Conservation (phyloP, 352 stramenopile species). For the Pythium aquatile region DNA sequence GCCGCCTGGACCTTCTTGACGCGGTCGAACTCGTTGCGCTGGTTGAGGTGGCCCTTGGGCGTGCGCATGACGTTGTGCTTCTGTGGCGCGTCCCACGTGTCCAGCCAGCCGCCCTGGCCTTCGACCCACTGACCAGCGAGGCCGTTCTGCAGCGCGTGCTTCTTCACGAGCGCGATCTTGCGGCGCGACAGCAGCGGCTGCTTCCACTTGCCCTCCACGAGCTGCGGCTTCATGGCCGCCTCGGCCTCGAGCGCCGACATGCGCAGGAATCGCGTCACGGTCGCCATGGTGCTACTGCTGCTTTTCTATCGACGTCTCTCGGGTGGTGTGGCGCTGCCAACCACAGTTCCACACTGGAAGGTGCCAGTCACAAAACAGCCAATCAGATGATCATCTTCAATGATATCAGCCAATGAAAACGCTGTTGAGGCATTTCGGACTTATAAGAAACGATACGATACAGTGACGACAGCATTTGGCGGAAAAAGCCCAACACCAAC, state of each 20-base stretch:
- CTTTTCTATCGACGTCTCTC: slow-evolving; percentile 5
- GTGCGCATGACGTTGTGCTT: slow-evolving; percentile 87
- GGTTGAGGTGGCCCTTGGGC: slow-evolving; percentile 75
- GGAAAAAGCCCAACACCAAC: background rate
- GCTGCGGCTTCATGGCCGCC: slow-evolving; percentile 72
- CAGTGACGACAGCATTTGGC: background rate
- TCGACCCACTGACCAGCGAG: slow-evolving; percentile 75
- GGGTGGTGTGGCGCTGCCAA: slow-evolving; percentile 12
- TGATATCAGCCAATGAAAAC: slow-evolving; percentile 29
- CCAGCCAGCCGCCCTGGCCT: slow-evolving; percentile 79
- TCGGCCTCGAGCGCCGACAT: slow-evolving; percentile 70
- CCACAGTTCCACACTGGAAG: slow-evolving; percentile 9
- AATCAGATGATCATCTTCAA: slow-evolving; percentile 13
- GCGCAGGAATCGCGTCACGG: slow-evolving; percentile 73
- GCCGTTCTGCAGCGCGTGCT: slow-evolving; percentile 65
- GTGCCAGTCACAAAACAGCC: slow-evolving; percentile 25
- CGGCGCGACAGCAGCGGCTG: slow-evolving; percentile 77
- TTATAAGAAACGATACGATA: background rate
- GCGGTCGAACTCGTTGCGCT: slow-evolving; percentile 84
- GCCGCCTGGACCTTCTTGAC: slow-evolving; percentile 87
- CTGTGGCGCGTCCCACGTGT: slow-evolving; percentile 69
- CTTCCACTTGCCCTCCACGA: slow-evolving; percentile 86
- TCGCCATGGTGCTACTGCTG: slow-evolving; percentile 19
- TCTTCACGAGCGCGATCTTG: slow-evolving; percentile 83
- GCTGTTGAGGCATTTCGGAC: slow-evolving; percentile 9